Evolutionary conservation across 805 yeast genomes (phyloP), one percentile per base, ranked within the genome.

Genomic region (Candida mattraensis): DNA sequence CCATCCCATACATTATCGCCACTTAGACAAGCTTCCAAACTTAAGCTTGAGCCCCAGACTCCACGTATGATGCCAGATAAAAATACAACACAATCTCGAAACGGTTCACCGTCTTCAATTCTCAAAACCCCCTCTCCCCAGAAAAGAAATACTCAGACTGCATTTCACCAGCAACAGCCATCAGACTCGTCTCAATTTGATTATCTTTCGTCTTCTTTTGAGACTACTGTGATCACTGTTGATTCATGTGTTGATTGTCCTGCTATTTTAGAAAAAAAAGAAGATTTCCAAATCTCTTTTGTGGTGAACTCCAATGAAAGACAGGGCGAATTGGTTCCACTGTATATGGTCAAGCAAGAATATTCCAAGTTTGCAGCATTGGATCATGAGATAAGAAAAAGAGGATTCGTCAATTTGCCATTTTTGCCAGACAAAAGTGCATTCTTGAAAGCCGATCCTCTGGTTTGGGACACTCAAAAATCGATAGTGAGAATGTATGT

Each of bases 341-440:
- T 61, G 28, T 89, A 95, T 83, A 70, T 79, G 47, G 77, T 87
- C 35, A 66, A 78, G 26, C 87, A 87, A 51, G 59, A 78, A 2
- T 72, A 78, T 40, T 63, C 74, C 1, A 82, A 80, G 48, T 62
- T 91, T n/a, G 44, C 66, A 5, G 66, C 70, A 7, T 68, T 89
- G 43, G 94, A 87, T 58, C 58, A 63, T 15, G 75, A 70, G 24
- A 63, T 87, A 8, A 67, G 87, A 44, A 74, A 74, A 4, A 28
- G 49, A 51, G 46, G 48, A 12, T 50, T 56, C 11, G 5, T 34
- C 1, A 48, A 43, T 14, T 35, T 60, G 23, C 61, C 59, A 3
- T 34, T 38, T 22, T 38, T 58, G 15, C 64, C 64, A 2, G 56
- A 53, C 23, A 33, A 42, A 23, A 37, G 52, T 4, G 50, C 55